Percentiles rank a stretch among this genome's conserved stretches.
These are phyloP conservation scores for Tolypocladium capitatum DNA, from an alignment of 2,329 filamentous ascomycete species.

Conservation along the genomic window DNA sequence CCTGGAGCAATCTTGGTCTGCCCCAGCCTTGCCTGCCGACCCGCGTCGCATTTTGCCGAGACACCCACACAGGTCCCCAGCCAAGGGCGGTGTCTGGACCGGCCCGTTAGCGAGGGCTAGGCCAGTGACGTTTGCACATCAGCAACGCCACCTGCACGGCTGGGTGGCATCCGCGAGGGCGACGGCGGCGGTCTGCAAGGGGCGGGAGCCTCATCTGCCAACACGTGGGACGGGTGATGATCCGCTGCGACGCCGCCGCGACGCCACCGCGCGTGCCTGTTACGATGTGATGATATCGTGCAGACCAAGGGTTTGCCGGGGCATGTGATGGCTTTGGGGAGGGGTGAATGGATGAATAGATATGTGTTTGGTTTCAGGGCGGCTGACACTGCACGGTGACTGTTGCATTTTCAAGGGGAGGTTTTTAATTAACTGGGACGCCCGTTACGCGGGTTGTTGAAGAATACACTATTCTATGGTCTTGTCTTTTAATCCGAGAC, in stretches of 20 bases:
- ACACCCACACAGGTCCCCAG: neutral
- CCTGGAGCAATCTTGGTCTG: neutral
- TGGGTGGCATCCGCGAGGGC: neutral
- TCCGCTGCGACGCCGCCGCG: neutral
- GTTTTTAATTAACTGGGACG: neutral
- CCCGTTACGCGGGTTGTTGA: neutral
- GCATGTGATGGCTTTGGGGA: neutral
- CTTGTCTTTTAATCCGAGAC: neutral
- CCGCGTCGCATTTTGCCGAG: neutral
- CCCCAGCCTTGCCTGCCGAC: neutral
- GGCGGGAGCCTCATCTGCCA: neutral
- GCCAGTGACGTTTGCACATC: neutral
- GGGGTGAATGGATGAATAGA: neutral
- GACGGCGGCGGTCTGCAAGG: neutral
- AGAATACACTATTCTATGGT: neutral
- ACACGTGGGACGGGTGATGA: neutral
- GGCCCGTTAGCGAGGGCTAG: neutral
- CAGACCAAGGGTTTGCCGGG: neutral
- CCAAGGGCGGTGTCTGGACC: neutral
- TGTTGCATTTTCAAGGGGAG: neutral
- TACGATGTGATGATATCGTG: too few species aligned
- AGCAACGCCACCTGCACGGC: neutral
- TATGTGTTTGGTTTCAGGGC: neutral
- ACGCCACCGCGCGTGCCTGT: too few species aligned
- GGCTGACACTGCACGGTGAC: neutral